phyloP scores from a whole-genome alignment of 768 basidiomycete genomes.

The Lentinula boryana region DNA sequence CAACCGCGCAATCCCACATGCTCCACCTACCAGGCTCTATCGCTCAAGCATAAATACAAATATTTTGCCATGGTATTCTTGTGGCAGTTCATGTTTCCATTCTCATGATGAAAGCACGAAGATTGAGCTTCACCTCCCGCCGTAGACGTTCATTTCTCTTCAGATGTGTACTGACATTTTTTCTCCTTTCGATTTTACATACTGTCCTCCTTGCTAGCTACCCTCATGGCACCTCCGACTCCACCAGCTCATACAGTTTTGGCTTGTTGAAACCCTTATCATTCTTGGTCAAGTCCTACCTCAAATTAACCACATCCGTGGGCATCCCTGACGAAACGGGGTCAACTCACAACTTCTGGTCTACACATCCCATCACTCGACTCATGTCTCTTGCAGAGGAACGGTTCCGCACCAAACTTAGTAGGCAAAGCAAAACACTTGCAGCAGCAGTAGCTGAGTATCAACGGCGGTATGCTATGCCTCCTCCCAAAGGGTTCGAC shows the following conservation, averaged over 20 bases:
- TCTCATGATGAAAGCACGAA: background rate
- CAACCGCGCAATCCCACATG: no score
- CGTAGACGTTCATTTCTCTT: background rate
- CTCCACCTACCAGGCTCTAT: no score
- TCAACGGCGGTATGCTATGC: constrained; percentile 62
- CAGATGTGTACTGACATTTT: background rate
- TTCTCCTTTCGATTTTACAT: background rate
- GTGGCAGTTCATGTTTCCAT: no score
- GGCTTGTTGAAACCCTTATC: background rate
- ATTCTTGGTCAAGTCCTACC: no score
- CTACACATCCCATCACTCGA: constrained; percentile 70
- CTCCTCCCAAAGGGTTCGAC: constrained; percentile 89
- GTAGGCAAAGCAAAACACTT: constrained; percentile 74
- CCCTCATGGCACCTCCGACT: background rate
- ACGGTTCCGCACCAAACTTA: constrained; percentile 58
- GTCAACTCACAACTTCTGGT: background rate
- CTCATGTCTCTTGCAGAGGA: constrained; percentile 81
- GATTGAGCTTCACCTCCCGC: background rate
- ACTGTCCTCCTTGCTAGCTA: background rate
- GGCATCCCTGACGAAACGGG: background rate
- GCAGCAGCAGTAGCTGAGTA: constrained; percentile 80
- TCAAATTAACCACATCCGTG: no score
- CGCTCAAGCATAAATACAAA: no score
- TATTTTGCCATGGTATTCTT: no score
- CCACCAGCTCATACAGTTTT: background rate